Evolutionary conservation across 805 yeast genomes (phyloP).

Genomic region (Saccharomycopsis oosterbeekiorum): DNA sequence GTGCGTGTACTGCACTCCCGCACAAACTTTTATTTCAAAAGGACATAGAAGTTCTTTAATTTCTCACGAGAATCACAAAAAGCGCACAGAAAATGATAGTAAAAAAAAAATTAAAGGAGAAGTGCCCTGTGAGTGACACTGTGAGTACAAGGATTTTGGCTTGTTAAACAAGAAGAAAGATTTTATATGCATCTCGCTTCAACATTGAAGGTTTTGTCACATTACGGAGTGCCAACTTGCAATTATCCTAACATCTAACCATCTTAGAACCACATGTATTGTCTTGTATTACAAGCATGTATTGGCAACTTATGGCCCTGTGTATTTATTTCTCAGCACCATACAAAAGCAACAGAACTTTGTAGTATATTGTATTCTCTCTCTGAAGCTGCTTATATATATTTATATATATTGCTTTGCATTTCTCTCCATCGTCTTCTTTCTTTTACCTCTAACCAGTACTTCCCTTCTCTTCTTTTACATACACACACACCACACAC

Average conservation of each 20-base stretch:
- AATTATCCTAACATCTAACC: neutral
- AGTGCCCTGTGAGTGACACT: neutral
- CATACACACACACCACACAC: neutral
- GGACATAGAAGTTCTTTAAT: too few relatives aligned
- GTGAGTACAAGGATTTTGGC: neutral
- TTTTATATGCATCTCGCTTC: neutral
- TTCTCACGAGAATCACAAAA: too few relatives aligned
- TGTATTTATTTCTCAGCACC: too few relatives aligned
- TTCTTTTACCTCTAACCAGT: neutral
- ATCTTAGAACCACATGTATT: neutral
- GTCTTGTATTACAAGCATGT: neutral
- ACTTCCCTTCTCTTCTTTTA: neutral
- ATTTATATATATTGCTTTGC: too few relatives aligned
- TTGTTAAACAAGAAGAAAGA: too few relatives aligned
- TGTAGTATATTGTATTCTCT: too few relatives aligned
- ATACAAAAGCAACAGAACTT: neutral
- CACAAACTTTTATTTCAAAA: too few relatives aligned
- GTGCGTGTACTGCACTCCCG: too few relatives aligned
- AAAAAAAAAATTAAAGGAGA: neutral
- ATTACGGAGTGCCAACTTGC: neutral
- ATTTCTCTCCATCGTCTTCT: neutral
- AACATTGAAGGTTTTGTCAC: neutral
- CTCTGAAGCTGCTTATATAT: too few relatives aligned
- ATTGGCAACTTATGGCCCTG: neutral
- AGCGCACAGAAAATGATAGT: neutral